Evolutionary conservation across 805 yeast species (phyloP).

Genomic region (Teunomyces panamensis): DNA sequence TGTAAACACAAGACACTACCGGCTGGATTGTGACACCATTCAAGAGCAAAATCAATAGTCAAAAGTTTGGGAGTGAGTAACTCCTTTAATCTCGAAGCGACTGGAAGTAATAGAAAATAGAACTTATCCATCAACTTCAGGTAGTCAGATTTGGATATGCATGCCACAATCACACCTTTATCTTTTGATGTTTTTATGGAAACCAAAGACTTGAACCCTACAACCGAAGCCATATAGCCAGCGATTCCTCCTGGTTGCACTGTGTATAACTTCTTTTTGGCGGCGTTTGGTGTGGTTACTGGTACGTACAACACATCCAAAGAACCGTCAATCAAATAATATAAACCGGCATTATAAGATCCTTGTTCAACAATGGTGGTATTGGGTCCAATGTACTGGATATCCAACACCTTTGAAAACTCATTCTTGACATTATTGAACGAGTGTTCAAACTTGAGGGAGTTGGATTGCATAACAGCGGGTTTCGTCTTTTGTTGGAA

Average conservation of each 20-base stretch:
- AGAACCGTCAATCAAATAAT: conserved; percentile 74
- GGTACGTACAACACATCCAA: conserved; percentile 52
- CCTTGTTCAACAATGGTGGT: conserved; percentile 61
- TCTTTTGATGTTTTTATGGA: conserved; percentile 61
- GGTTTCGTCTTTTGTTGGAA: neutral
- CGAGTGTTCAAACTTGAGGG: conserved; percentile 26
- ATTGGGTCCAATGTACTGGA: conserved; percentile 53
- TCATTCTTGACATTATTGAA: conserved; percentile 53
- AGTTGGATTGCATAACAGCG: neutral
- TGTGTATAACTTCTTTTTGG: conserved; percentile 45
- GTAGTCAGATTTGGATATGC: conserved; percentile 59
- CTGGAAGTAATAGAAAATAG: conserved; percentile 70
- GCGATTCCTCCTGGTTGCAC: conserved; percentile 79
- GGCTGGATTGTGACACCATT: conserved; percentile 91
- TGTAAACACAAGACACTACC: conserved; percentile 78
- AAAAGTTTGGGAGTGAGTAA: conserved; percentile 65
- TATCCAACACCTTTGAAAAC: conserved; percentile 57
- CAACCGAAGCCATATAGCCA: conserved; percentile 78
- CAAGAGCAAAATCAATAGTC: conserved; percentile 85
- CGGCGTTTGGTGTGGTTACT: conserved; percentile 19
- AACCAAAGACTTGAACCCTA: conserved; percentile 78
- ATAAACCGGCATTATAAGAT: conserved; percentile 68
- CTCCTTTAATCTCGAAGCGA: conserved; percentile 71
- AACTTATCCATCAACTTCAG: conserved; percentile 70
- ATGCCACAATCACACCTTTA: conserved; percentile 61